Conservation (phyloP, 116 monocot species). For the Dioscorea cayenensis region DNA sequence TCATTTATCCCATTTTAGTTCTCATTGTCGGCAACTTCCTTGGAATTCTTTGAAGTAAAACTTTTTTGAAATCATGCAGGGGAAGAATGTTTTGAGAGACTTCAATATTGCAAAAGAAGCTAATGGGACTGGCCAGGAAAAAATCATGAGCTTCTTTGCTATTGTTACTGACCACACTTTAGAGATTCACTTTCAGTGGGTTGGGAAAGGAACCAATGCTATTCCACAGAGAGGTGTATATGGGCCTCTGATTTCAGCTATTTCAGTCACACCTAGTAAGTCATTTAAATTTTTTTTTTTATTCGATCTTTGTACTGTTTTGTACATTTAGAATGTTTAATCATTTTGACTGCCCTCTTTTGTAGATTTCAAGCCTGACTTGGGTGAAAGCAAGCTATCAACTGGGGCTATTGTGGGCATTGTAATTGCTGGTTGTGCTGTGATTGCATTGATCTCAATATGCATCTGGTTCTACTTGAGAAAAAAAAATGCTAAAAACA, state of each 20-base stretch:
- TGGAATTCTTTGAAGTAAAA: background rate
- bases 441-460: slow-evolving; percentile 15
- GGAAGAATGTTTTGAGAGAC: slow-evolving; percentile 13
- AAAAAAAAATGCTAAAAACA: slow-evolving; percentile 7
- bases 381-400: slow-evolving; percentile 11
- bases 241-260: slow-evolving; percentile 43
- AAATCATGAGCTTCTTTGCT: slow-evolving; percentile 17
- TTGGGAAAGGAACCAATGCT: slow-evolving; percentile 40
- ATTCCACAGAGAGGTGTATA: slow-evolving; percentile 26
- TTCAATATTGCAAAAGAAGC: slow-evolving; percentile 31
- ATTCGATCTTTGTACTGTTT: background rate
- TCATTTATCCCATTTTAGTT: background rate
- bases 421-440: slow-evolving; percentile 1
- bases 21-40: too few relatives aligned
- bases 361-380: slow-evolving; percentile 17
- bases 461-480: slow-evolving; percentile 19
- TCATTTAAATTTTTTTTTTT: background rate
- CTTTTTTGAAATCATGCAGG: slow-evolving; percentile 5
- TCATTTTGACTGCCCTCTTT: background rate
- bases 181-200: slow-evolving; percentile 43
- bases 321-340: too few relatives aligned
- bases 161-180: slow-evolving; percentile 16
- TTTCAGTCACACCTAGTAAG: slow-evolving; percentile 42
- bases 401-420: slow-evolving; percentile 30
- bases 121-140: slow-evolving; percentile 19